Base-by-base conservation (phyloP, 345 rosid species). In the Hibiscus trionum region DNA sequence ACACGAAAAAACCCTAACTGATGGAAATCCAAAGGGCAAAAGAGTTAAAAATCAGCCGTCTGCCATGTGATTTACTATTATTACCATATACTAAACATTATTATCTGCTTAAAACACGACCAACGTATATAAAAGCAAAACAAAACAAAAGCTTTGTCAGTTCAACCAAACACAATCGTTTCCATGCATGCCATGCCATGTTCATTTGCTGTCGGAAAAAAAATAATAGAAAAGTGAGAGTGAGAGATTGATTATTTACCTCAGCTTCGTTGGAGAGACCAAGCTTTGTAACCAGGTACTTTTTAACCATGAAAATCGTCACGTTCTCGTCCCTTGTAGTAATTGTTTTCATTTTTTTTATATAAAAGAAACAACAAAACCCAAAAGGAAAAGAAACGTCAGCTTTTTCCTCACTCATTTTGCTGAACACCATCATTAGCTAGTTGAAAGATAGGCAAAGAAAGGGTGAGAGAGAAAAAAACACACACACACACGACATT, bases 201-300 rank as follows among this genome's bases (percentile, higher is more conserved):
- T 44, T 44, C 11, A 44, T 44, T 44, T 44, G 49, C n/a, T 61
- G 61, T 44, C 17, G 21, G 15, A 31, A 57, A 39, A 39, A 44
- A 35, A 35, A 37, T 11, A 44, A 39, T 39, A 21, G 24, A 21
- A 21, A 21, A 21, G 24, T 21, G 24, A 21, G 24, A 21, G 24
- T 21, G 24, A 21, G 24, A 21, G 24, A 21, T 15, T 7, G 26
- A 59, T 21, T 55, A 50, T 44, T 76, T 73, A 81, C 84, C 84
- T 81, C 82, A 66, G 73, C 80, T 78, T 78, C 80, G 74, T 78
- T 76, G 78, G 84, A 55, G 80, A 81, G 80, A 73, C 82, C 82
- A 21, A 81, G 84, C 76, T 81, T 81, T 78, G 4, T 56, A 68
- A 76, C 80, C 80, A 81, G 76, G 74, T 81, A 81, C 80, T 76